Conservation (phyloP, 2,329 filamentous ascomycete species). For the Fusarium temperatum region DNA sequence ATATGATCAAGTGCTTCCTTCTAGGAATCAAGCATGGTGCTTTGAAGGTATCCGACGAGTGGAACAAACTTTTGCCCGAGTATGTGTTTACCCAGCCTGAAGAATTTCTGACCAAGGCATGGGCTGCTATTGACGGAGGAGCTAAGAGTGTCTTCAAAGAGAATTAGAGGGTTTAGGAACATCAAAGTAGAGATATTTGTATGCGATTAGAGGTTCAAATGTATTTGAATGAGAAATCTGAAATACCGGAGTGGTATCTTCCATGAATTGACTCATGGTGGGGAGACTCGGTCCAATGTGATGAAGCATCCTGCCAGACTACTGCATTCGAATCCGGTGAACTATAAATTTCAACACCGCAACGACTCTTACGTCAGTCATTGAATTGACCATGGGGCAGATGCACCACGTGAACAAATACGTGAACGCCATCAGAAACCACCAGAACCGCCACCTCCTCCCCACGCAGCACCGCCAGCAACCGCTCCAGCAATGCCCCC, state of each 20-base stretch:
- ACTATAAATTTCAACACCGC: not conserved
- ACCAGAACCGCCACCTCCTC: not conserved
- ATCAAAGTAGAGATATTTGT: not conserved
- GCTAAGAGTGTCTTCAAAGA: conserved; percentile 3
- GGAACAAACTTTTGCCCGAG: conserved; percentile 55
- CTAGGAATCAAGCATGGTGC: conserved; percentile 14
- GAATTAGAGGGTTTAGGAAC: not conserved
- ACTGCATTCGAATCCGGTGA: not conserved
- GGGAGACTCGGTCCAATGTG: no score
- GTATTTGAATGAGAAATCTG: not conserved
- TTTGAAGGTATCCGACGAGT: conserved; percentile 52
- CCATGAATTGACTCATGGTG: not conserved
- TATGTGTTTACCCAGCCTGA: conserved; percentile 53
- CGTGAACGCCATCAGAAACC: not conserved
- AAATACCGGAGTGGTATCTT: not conserved
- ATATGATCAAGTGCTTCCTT: conserved; percentile 3
- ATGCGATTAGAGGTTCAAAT: not conserved
- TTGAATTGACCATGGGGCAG: not conserved
- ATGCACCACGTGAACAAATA: no score
- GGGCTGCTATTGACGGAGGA: conserved; percentile 23
- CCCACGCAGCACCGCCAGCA: not conserved
- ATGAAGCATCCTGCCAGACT: no score
- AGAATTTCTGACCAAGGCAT: conserved; percentile 51
- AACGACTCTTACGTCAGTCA: no score
- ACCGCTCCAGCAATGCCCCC: not conserved